These are phyloP conservation scores for Sutorius australiensis DNA, from an alignment of 768 basidiomycete genomes.

Conservation along the genomic window DNA sequence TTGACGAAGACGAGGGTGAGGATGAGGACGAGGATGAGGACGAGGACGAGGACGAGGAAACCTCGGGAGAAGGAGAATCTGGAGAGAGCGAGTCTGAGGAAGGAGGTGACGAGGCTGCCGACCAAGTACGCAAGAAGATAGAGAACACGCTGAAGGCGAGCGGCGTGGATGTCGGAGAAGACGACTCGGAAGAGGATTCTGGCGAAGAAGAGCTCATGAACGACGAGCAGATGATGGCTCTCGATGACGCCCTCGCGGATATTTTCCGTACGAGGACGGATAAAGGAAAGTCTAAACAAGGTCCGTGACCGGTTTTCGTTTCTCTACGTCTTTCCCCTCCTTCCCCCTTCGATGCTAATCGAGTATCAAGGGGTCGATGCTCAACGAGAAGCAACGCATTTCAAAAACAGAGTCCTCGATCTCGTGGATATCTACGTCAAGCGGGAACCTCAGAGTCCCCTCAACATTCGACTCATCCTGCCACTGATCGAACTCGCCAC, in stretches of 20 bases:
- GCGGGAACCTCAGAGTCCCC: slow-evolving; percentile 70
- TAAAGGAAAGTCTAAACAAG: slow-evolving; percentile 61
- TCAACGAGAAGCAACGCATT: slow-evolving; percentile 88
- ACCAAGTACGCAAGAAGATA: slow-evolving; percentile 64
- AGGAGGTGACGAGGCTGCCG: slow-evolving; percentile 43
- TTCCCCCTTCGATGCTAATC: neutral
- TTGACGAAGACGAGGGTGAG: slow-evolving; percentile 38
- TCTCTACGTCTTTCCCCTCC: neutral
- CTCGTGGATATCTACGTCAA: slow-evolving; percentile 84
- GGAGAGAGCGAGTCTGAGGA: slow-evolving; percentile 41
- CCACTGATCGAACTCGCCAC: slow-evolving; percentile 77
- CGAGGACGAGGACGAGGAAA: slow-evolving; percentile 33
- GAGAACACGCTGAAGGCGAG: slow-evolving; percentile 59
- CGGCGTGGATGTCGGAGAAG: slow-evolving; percentile 51
- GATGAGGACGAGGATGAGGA: slow-evolving; percentile 36
- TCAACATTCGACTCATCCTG: slow-evolving; percentile 61
- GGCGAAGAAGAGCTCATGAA: slow-evolving; percentile 78
- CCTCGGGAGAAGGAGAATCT: slow-evolving; percentile 30
- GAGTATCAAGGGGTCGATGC: slow-evolving; percentile 50
- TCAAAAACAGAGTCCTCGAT: slow-evolving; percentile 94
- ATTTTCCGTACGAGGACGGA: slow-evolving; percentile 71
- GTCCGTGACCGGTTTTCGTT: slow-evolving; percentile 35
- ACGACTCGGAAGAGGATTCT: slow-evolving; percentile 50
- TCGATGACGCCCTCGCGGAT: slow-evolving; percentile 87
- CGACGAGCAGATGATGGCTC: slow-evolving; percentile 97